Percentiles rank a stretch among this genome's conserved stretches.
These are phyloP conservation scores for Salix viminalis DNA, from an alignment of 345 rosid genomes.

Conservation along the genomic window DNA sequence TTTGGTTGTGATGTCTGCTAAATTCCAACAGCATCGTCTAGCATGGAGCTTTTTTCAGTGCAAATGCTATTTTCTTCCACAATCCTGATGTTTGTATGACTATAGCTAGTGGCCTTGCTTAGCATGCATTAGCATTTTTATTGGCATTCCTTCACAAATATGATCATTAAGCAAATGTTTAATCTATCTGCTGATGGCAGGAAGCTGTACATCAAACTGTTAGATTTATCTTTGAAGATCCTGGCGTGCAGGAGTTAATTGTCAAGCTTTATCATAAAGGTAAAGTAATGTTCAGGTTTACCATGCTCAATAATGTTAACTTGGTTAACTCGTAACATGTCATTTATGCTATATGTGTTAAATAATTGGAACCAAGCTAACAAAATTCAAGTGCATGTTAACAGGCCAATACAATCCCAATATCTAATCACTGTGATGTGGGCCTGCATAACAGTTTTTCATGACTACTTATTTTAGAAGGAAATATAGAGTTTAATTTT, in stretches of 20 bases:
- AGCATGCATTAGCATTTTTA: not conserved
- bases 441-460: not conserved
- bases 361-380: not conserved
- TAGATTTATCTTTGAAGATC: conserved; percentile 90
- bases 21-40: not conserved
- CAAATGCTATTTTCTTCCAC: not conserved
- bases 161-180: not conserved
- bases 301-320: not conserved
- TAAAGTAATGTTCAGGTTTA: conserved; percentile 16
- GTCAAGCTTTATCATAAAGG: conserved; percentile 95
- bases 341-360: not conserved
- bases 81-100: not conserved
- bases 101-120: conserved; percentile 3
- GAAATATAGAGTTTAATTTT: not conserved
- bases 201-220: conserved; percentile 95
- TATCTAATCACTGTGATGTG: not conserved
- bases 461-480: not conserved
- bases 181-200: conserved; percentile 39
- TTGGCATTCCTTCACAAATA: conserved; percentile 2
- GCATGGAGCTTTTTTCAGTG: not conserved
- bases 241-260: conserved; percentile 92
- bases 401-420: not conserved
- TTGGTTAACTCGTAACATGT: not conserved
- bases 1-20: not conserved
- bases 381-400: not conserved